These are phyloP conservation scores for Boletus rex-veris DNA, from an alignment of 768 basidiomycete genomes.

Conservation along the genomic window DNA sequence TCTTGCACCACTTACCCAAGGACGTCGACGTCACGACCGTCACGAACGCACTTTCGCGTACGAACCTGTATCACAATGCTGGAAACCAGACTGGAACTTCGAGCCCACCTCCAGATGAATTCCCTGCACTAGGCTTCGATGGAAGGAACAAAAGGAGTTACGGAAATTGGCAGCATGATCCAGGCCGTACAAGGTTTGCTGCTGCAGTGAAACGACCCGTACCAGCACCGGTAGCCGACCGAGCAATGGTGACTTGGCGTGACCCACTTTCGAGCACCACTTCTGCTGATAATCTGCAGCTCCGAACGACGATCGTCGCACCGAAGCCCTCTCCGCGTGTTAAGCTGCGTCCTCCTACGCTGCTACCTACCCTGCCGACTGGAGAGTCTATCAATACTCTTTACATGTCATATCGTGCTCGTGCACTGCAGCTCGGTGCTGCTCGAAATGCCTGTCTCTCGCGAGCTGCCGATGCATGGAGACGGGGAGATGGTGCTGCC, in stretches of 20 bases:
- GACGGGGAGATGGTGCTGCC: slow-evolving; percentile 90
- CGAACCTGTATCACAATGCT: slow-evolving; percentile 47
- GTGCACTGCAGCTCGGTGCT: slow-evolving; percentile 88
- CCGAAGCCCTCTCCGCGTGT: slow-evolving; percentile 82
- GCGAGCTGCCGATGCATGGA: slow-evolving; percentile 94
- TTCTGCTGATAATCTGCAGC: slow-evolving; percentile 59
- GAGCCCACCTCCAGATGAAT: slow-evolving; percentile 50
- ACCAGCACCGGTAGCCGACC: slow-evolving; percentile 34
- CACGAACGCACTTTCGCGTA: slow-evolving; percentile 63
- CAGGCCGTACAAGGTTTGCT: slow-evolving; percentile 84
- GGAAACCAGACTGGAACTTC: slow-evolving; percentile 37
- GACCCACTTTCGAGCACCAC: slow-evolving; percentile 49
- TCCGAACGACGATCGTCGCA: slow-evolving; percentile 67
- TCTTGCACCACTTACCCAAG: slow-evolving; percentile 86
- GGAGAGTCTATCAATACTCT: slow-evolving; percentile 74
- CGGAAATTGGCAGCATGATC: slow-evolving; percentile 58
- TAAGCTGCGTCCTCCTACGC: slow-evolving; percentile 73
- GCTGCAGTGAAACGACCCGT: slow-evolving; percentile 77
- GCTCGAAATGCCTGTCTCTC: slow-evolving; percentile 93
- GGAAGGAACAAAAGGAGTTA: slow-evolving; percentile 43
- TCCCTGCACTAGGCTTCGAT: slow-evolving; percentile 63
- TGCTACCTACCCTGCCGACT: slow-evolving; percentile 87
- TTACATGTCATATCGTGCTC: slow-evolving; percentile 86
- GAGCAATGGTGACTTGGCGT: slow-evolving; percentile 46
- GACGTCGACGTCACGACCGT: slow-evolving; percentile 76